Conservation (phyloP, 1,139 yeast genomes). For the Saccharomyces hybrid region DNA sequence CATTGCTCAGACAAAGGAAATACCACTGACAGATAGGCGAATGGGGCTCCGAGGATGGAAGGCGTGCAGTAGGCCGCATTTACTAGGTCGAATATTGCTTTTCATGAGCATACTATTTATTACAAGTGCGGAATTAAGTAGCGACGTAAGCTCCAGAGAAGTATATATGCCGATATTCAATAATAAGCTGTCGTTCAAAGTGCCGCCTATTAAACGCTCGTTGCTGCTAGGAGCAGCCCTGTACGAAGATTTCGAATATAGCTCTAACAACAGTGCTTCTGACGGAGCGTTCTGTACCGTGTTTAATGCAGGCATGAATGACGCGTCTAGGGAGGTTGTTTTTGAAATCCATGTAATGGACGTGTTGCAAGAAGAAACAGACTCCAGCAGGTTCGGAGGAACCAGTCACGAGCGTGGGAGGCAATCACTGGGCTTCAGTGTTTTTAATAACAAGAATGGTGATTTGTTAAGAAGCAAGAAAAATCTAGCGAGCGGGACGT, state of each 20-base stretch:
- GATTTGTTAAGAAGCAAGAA: slow-evolving; percentile 15
- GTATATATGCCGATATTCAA: background rate
- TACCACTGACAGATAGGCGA: background rate
- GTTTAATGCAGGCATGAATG: slow-evolving; percentile 19
- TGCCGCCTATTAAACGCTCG: background rate
- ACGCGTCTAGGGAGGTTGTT: slow-evolving; percentile 7
- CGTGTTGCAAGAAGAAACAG: slow-evolving; percentile 10
- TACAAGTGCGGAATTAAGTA: background rate
- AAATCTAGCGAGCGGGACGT: slow-evolving; percentile 11
- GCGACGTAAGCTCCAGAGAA: background rate
- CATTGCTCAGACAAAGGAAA: background rate
- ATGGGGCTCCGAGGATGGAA: background rate
- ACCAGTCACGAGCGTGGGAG: slow-evolving; percentile 19
- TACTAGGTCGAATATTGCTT: background rate
- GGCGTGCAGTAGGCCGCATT: background rate
- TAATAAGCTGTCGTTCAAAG: background rate
- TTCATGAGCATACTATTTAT: background rate
- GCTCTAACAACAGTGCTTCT: slow-evolving; percentile 2
- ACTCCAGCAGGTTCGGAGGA: slow-evolving; percentile 20
- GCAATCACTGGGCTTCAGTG: slow-evolving; percentile 16
- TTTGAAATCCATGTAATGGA: slow-evolving; percentile 15
- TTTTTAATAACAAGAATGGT: slow-evolving; percentile 10
- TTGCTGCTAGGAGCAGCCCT: background rate
- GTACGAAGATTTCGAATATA: background rate
- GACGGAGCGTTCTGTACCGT: slow-evolving; percentile 16